Evolutionary conservation across 2,329 filamentous ascomycete genomes (phyloP).

Genomic region (Lasiodiplodia gonubiensis): DNA sequence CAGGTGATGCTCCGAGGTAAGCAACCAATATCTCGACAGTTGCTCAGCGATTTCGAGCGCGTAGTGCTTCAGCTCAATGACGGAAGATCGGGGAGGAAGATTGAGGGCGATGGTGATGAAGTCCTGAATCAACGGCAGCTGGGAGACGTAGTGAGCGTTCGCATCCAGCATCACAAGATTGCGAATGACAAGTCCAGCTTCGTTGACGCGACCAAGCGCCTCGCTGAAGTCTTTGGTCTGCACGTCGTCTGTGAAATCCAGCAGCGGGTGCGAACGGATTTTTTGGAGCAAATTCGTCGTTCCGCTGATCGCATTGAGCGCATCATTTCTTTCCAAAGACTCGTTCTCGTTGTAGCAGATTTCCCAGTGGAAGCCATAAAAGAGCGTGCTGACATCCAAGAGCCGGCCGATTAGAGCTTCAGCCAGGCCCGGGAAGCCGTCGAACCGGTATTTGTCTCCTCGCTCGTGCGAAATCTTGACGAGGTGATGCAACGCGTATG

Average conservation of each 20-base stretch:
- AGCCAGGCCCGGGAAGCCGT: slow-evolving; percentile 85
- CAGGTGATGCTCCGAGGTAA: slow-evolving; percentile 75
- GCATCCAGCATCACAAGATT: slow-evolving; percentile 96
- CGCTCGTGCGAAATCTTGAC: slow-evolving; percentile 95
- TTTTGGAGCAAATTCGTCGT: slow-evolving; percentile 75
- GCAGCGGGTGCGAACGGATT: slow-evolving; percentile 64
- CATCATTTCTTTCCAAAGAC: slow-evolving; percentile 57
- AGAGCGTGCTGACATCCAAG: slow-evolving; percentile 76
- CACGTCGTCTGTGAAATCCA: slow-evolving; percentile 72
- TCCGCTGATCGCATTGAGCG: slow-evolving; percentile 68
- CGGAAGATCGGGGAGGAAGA: slow-evolving; percentile 72
- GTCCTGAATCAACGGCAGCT: slow-evolving; percentile 77
- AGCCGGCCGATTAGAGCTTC: slow-evolving; percentile 88
- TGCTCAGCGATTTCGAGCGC: slow-evolving; percentile 91
- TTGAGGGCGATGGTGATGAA: slow-evolving; percentile 82
- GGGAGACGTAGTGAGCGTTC: slow-evolving; percentile 81
- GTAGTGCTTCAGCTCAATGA: slow-evolving; percentile 87
- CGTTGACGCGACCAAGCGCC: slow-evolving; percentile 76
- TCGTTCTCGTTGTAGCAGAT: slow-evolving; percentile 70
- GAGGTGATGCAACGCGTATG: slow-evolving; percentile 90
- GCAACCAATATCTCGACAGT: slow-evolving; percentile 77
- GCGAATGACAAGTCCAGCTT: slow-evolving; percentile 84
- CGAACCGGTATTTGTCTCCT: slow-evolving; percentile 94
- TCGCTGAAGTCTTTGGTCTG: slow-evolving; percentile 74
- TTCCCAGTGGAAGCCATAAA: slow-evolving; percentile 82